Evolutionary conservation across 345 rosid species (phyloP), one percentile per base, ranked within the genome.

Genomic region (Salix dunnii): DNA sequence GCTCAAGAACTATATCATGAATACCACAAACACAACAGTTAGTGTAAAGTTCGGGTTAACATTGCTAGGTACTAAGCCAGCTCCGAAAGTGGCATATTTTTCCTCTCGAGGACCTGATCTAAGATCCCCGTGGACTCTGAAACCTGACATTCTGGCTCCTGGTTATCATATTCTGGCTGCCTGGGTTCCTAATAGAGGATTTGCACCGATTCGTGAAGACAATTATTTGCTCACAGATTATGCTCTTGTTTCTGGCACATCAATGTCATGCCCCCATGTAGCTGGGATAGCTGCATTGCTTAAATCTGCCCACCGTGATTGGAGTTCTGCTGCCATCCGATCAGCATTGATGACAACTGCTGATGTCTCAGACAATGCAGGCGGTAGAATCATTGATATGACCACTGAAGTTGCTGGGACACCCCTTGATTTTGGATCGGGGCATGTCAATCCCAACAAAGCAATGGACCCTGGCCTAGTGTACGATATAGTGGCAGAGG

Each of bases 291-390:
- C 82, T 40, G 82, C 79, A 1, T 36, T 89, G 77, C 83, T 85
- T 58, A 89, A 78, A 75, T 81, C 85, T 10, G 30, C 76, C 17
- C 82, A 84, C 72, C 77, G 48, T 0, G 86, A 83, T 27, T 85
- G 91, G 89, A 86, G 81, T 70, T 68, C 84, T 0, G 86, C 84
- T 0, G 82, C 90, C 30, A 89, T 88, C 75, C 82, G 88, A 17
- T 88, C 86, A 20, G 85, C 87, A 0, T 79, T 88, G 88, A 89
- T 88, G 89, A 86, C 86, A 16, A 84, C 89, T 0, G 84, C 89
- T 5, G 67, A 82, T 20, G 28, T 69, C 20, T 28, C 38, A 0
- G 82, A 86, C 55, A 85, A 82, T 12, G 58, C 77, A 3, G 53
- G 75, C 5, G 68, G 77, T 23, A 13, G 55, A 30, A 88, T 86